Base-by-base conservation (phyloP, 1,284 basidiomycete genomes). In the Volvariella surrecta region DNA sequence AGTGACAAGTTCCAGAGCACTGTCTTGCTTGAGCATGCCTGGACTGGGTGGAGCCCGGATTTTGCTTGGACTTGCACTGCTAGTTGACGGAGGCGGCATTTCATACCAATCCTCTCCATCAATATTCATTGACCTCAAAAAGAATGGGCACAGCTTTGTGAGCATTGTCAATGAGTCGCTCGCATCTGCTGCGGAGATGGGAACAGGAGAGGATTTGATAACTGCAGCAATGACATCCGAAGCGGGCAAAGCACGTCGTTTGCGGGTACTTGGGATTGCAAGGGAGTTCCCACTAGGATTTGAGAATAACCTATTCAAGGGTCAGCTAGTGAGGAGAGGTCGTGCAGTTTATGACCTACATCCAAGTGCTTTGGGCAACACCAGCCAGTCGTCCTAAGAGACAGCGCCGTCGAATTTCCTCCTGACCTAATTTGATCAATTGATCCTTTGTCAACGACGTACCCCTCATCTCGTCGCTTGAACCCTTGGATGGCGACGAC, bases 311-410 rank as follows among this genome's bases (percentile, higher is more conserved):
- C 82, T 83, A 48, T 16, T 21, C 46, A 42, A 51, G 11, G 24
- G 18, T 31, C 42, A 30, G 39, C 42, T 47, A 42, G 41, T 42
- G 10, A 40, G 41, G 18, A 44, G 17, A 7, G 37, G 32, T 39
- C 40, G 40, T 40, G 44, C 6, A n/a, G 34, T 43, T 17, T 19
- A 37, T 35, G 22, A 66, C 79, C 58, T 54, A 83, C 86, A 89
- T 88, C 84, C 86, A 89, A n/a, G 82, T 73, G 49, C 84, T 83
- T 56, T 89, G 85, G n/a, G 85, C 86, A 16, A 89, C 72, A 10
- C 81, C 79, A 21, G 73, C 71, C 8, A 89, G 71, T n/a, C 85
- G 75, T 42, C 85, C 85, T 7, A 89, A 67, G 15, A 88, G 58
- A 52, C 83, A 85, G 32, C 82, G 69, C 44, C 81, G 70, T 45